These are phyloP conservation scores for Fusarium xyrophilum DNA, from an alignment of 2,329 filamentous ascomycete genomes.

Conservation along the genomic window DNA sequence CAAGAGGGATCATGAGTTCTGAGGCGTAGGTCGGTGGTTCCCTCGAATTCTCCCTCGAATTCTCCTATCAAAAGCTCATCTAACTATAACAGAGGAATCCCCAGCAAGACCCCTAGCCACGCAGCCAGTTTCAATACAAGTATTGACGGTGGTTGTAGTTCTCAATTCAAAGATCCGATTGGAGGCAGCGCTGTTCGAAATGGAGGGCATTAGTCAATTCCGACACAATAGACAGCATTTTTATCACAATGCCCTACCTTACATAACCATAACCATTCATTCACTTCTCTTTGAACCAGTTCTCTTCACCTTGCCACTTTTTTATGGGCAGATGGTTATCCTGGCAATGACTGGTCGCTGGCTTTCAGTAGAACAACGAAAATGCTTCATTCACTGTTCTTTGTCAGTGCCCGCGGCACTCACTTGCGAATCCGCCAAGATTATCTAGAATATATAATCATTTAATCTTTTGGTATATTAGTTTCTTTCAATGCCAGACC, in stretches of 20 bases:
- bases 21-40: not conserved
- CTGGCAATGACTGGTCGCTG: not conserved
- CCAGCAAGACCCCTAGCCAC: not conserved
- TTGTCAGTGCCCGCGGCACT: not conserved
- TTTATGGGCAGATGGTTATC: rapidly evolving
- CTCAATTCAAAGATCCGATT: not conserved
- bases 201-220: not conserved
- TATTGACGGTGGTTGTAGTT: rapidly evolving
- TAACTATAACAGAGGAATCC: not conserved
- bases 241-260: not conserved
- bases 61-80: not conserved
- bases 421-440: not conserved
- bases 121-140: not conserved
- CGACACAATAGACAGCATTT: not conserved
- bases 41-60: not conserved
- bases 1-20: rapidly evolving
- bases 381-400: not conserved
- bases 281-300: not conserved
- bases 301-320: rapidly evolving
- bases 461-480: not conserved
- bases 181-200: too few species aligned
- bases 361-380: not conserved
- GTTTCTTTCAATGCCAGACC: not conserved
- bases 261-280: too few species aligned
- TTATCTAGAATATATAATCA: not conserved